Base-by-base conservation (phyloP, 768 basidiomycete species). In the Auriscalpium microsporum region DNA sequence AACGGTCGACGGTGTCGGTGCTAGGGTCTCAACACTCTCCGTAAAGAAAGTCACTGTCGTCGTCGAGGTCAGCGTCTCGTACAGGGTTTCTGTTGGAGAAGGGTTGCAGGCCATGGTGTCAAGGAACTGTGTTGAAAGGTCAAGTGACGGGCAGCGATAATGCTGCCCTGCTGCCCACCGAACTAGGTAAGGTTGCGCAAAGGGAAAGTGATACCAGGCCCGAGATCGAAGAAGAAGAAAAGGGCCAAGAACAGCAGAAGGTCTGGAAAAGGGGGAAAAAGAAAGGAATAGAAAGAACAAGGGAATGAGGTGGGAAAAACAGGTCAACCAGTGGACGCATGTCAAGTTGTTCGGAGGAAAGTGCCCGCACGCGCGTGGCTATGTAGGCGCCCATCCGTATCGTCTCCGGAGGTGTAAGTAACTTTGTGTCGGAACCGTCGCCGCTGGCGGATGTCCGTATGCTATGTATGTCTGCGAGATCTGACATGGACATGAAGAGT, bases 51-150 rank as follows among this genome's bases (percentile, higher is more conserved):
- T 57, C 42, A 55, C n/a, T 21, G 57, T 13, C 8, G 34, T 53
- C 2, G 61, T 55, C 36, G 58, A 62, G 14, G 35, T 60, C 21
- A 47, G 21, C 14, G 58, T 62, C 37, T 48, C 13, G 34, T 51
- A 62, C n/a, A 53, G 44, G 21, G 61, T 62, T 35, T 57, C 38
- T 35, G 56, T 60, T 21, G 61, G 52, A 28, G 38, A 45, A 3
- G 50, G 45, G 33, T 17, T 42, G 48, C 61, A 62, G 28, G 55
- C 55, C 61, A 62, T 62, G 34, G 50, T 13, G n/a, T 55, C 17
- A 16, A 17, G 44, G 28, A 38, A 10, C n/a, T 17, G 10, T 21
- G 49, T 16, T 53, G 23, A 42, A 42, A 42, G 40, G 40, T 42
- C 13, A 42, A 42, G 6, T 42, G 28, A 28, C 28, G 28, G 7